Evolutionary conservation across 176 grass and related monocot genomes (phyloP).

Genomic region (Coix lacrymajobi): DNA sequence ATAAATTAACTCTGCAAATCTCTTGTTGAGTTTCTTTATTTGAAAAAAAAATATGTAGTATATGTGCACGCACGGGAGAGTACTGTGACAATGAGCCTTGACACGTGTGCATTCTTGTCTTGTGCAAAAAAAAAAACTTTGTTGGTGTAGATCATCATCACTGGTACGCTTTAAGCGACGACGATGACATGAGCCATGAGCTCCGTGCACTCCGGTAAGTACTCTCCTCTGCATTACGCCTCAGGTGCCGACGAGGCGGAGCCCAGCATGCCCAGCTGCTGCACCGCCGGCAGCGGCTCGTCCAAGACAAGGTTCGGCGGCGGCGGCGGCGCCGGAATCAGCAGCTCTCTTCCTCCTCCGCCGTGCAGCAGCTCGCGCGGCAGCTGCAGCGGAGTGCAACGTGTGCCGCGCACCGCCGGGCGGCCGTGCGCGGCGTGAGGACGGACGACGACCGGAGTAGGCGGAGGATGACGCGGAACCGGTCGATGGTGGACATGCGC

Average conservation of each 20-base stretch:
- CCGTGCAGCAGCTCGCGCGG: not conserved
- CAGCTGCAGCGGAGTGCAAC: slow-evolving; percentile 33
- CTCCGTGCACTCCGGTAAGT: slow-evolving; percentile 61
- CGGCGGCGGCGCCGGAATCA: not conserved
- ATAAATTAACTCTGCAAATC: too few relatives aligned
- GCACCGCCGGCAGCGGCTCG: not conserved
- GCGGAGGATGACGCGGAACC: slow-evolving; percentile 40
- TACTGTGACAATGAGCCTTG: not conserved
- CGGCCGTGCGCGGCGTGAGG: slow-evolving; percentile 29
- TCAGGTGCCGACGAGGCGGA: slow-evolving; percentile 20
- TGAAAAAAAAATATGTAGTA: too few relatives aligned
- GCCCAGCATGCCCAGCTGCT: not conserved
- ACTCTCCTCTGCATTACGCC: slow-evolving; percentile 46
- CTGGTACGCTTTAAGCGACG: slow-evolving; percentile 38
- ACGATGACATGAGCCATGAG: slow-evolving; percentile 63
- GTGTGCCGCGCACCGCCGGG: slow-evolving; percentile 9
- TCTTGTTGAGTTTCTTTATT: too few relatives aligned
- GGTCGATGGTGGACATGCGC: slow-evolving; percentile 79
- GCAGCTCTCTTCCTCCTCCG: not conserved
- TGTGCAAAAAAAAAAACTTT: not conserved
- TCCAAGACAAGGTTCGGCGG: slow-evolving; percentile 31
- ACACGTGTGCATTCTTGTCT: not conserved
- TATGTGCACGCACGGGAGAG: not conserved
- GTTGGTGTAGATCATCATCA: slow-evolving; percentile 39
- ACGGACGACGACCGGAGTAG: not conserved